Evolutionary conservation across 2,329 filamentous ascomycete species (phyloP), one percentile per base, ranked within the genome.

Genomic region (Geosmithia putterillii): DNA sequence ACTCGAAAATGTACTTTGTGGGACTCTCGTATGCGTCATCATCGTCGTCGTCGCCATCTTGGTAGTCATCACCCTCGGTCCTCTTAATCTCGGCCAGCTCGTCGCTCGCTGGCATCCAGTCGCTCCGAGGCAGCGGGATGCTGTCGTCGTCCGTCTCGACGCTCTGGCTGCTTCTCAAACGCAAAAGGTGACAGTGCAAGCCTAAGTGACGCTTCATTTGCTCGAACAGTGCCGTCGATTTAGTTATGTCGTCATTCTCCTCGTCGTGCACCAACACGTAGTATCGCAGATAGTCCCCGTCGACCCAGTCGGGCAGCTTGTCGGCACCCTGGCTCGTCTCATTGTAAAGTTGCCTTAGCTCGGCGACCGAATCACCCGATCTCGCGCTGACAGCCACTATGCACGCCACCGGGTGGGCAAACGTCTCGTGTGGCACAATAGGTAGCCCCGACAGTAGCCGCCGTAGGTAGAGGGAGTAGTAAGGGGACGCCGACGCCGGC

Each of bases 201-300:
- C 92, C 92, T 50, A 98, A 86, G 63, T 95, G 87, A n/a, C 92
- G 80, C 64, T 96, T 98, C 94, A 98, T 98, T 61, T 95, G 87
- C 53, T 98, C 92, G 61, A 95, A 98, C 22, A 96, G 70, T 17
- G 80, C 77, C 61, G 90, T 90, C 12, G 89, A 94, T 62, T 88
- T 84, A 34, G 79, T 78, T 47, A 96, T 94, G 57, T 98, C 89
- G 56, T 95, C 90, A 47, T 79, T 80, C 57, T 98, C 92, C 63
- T 98, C 94, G 53, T 98, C 92, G 55, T 98, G 92, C 17, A 98
- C 83, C 37, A 98, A 70, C 15, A 98, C 86, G 62, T 98, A 98
- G 62, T 98, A 98, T 49, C 92, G 78, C 49, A 98, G 68, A 59
- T 92, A 98, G 48, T 96, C 88, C 23, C 84, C 82, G 56, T 94